Evolutionary conservation across 176 grass and related monocot species (phyloP).

Genomic region (Oryza meridionalis): DNA sequence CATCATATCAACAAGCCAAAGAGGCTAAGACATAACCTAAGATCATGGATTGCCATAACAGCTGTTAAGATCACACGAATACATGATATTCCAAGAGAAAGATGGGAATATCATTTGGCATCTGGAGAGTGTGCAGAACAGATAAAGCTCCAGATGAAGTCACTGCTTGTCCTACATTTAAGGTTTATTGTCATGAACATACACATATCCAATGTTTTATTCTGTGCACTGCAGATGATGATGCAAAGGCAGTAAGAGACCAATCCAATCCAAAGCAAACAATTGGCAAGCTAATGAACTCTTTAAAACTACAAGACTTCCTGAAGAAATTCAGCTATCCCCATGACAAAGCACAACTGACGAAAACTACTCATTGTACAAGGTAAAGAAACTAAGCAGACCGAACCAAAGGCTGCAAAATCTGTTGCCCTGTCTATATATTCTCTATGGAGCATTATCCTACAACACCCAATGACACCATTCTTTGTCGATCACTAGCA

Average conservation of each 20-base stretch:
- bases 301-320: conserved; percentile 18
- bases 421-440: conserved; percentile 26
- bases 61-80: neutral
- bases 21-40: neutral
- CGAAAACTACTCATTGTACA: conserved; percentile 50
- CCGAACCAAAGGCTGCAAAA: conserved; percentile 51
- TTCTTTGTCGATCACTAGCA: conserved; percentile 37
- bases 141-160: conserved; percentile 10
- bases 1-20: neutral
- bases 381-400: conserved; percentile 26
- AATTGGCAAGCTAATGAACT: conserved; percentile 32
- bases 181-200: conserved; percentile 33
- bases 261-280: conserved; percentile 30
- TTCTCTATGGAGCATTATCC: conserved; percentile 47
- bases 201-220: conserved; percentile 20
- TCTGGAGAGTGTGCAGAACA: conserved; percentile 6
- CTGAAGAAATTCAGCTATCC: conserved; percentile 29
- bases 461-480: conserved; percentile 26
- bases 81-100: neutral
- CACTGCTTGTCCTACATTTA: conserved; percentile 27
- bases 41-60: conserved; percentile 9
- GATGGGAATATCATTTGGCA: conserved; percentile 12
- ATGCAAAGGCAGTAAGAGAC: conserved; percentile 29
- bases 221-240: conserved; percentile 16
- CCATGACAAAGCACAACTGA: neutral